Evolutionary conservation across 805 yeast genomes (phyloP).

Genomic region (Cyberlindnera veronae): DNA sequence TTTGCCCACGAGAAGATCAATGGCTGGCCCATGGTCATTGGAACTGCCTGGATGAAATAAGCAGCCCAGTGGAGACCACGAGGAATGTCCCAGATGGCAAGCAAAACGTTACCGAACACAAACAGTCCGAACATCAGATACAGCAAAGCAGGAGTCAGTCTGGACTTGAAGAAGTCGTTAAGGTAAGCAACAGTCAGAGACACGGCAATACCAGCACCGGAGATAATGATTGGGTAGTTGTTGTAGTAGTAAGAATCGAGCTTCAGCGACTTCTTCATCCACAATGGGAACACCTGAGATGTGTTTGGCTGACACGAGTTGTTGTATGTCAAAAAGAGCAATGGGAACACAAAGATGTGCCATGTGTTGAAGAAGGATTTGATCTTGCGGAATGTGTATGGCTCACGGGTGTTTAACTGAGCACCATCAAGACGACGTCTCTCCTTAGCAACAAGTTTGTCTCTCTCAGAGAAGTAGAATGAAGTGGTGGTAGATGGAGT

Average conservation of each 20-base stretch:
- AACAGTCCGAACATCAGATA: slow-evolving; percentile 39
- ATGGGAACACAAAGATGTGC: too few relatives aligned
- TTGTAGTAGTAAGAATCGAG: slow-evolving; percentile 36
- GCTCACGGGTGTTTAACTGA: slow-evolving; percentile 39
- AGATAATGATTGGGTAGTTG: slow-evolving; percentile 38
- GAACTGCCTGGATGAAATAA: slow-evolving; percentile 46
- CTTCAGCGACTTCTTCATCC: slow-evolving; percentile 40
- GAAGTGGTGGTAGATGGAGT: slow-evolving; percentile 35
- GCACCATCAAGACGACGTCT: slow-evolving; percentile 42
- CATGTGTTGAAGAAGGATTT: too few relatives aligned
- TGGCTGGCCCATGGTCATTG: slow-evolving; percentile 53
- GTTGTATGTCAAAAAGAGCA: too few relatives aligned
- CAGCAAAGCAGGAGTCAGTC: slow-evolving; percentile 36
- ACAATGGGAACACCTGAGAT: slow-evolving; percentile 41
- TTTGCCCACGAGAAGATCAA: slow-evolving; percentile 56
- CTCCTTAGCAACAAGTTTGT: slow-evolving; percentile 40
- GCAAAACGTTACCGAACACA: slow-evolving; percentile 35
- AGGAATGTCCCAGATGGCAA: slow-evolving; percentile 44
- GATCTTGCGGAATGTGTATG: slow-evolving; percentile 41
- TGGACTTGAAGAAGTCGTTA: slow-evolving; percentile 34
- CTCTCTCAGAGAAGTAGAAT: slow-evolving; percentile 39
- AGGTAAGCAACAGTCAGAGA: slow-evolving; percentile 36
- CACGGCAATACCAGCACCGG: slow-evolving; percentile 38
- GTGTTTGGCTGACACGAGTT: too few relatives aligned
- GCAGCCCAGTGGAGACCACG: slow-evolving; percentile 47